These are phyloP conservation scores for Houttuynia cordata DNA, from an alignment of 164 flowering plant genomes.

Conservation along the genomic window DNA sequence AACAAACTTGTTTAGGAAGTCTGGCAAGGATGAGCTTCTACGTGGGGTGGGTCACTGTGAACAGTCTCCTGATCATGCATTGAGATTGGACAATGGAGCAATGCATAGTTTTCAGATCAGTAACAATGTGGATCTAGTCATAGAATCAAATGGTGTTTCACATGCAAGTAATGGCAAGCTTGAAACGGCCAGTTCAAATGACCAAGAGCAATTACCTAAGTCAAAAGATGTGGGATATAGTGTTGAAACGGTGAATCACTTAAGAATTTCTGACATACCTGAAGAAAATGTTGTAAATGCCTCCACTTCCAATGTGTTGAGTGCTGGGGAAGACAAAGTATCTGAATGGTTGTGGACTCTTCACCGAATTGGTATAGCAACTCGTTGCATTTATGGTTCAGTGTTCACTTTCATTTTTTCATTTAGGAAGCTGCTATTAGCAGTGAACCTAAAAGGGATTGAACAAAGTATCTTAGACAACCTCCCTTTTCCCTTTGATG, in stretches of 20 bases:
- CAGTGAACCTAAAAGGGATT: background rate
- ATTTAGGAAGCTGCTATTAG: background rate
- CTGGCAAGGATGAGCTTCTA: constrained; percentile 18
- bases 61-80: constrained; percentile 20
- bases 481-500: background rate
- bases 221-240: constrained; percentile 17
- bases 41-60: constrained; percentile 13
- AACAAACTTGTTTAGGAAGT: constrained; percentile 51
- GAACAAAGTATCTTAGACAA: background rate
- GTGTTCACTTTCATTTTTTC: background rate
- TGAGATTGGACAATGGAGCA: constrained; percentile 29
- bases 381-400: background rate
- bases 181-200: constrained; percentile 23
- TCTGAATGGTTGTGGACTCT: constrained; percentile 97
- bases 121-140: constrained; percentile 57
- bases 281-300: constrained; percentile 21
- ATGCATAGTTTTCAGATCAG: constrained; percentile 66
- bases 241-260: constrained; percentile 23
- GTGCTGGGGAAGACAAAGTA: constrained; percentile 44
- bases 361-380: constrained; percentile 61
- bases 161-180: constrained; percentile 24
- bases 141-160: constrained; percentile 36
- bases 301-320: constrained; percentile 21
- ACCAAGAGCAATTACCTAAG: constrained; percentile 13
- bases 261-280: constrained; percentile 48